phyloP scores from a whole-genome alignment of 2,329 filamentous ascomycete species.

The Xylariaceae sp. region DNA sequence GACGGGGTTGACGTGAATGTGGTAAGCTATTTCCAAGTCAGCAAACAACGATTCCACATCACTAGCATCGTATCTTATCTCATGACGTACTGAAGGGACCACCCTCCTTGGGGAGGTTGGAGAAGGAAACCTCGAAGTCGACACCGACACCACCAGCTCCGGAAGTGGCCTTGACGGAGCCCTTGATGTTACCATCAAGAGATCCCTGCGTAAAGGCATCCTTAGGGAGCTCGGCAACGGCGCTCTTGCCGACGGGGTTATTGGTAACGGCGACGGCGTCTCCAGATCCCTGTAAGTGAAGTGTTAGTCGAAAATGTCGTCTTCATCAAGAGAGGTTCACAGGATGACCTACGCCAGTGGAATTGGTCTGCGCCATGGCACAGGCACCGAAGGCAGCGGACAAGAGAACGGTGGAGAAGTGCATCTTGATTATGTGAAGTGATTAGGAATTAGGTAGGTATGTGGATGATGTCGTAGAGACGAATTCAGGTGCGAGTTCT shows the following conservation, averaged over 20 bases:
- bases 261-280: conserved; percentile 48
- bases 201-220: conserved; percentile 42
- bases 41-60: neutral
- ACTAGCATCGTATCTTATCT: conserved; percentile 14
- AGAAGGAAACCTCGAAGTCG: conserved; percentile 49
- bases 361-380: conserved; percentile 26
- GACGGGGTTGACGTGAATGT: conserved; percentile 63
- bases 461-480: neutral
- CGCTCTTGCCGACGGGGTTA: conserved; percentile 52
- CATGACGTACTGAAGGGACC: conserved; percentile 53
- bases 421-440: conserved; percentile 22
- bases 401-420: conserved; percentile 26
- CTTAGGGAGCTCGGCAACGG: conserved; percentile 52
- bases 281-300: conserved; percentile 34
- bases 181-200: conserved; percentile 50
- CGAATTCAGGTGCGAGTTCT: too few relatives aligned
- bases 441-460: neutral
- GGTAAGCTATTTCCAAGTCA: conserved; percentile 52
- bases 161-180: conserved; percentile 44
- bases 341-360: conserved; percentile 25
- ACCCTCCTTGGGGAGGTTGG: conserved; percentile 51
- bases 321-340: neutral
- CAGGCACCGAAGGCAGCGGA: conserved; percentile 21
- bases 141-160: conserved; percentile 50
- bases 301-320: conserved; percentile 16